A percentile compares a stretch with the other conserved stretches of the same genome.
Conservation (phyloP, 75 land plant genomes). For the Selaginella tamariscina region DNA sequence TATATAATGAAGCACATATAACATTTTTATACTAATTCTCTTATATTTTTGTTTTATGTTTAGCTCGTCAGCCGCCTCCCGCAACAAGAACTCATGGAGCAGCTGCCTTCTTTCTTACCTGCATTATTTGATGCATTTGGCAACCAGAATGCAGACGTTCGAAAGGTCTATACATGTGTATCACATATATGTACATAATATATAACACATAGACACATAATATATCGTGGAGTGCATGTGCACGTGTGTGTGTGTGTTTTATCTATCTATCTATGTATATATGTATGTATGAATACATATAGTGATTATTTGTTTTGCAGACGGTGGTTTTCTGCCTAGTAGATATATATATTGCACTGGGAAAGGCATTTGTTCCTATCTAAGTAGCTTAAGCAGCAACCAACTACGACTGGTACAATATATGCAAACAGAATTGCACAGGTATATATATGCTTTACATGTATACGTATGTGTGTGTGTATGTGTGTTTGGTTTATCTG, state of each 20-base stretch:
- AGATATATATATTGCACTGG: constrained; percentile 8
- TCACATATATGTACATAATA: no score
- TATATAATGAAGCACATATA: no score
- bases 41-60: not conserved
- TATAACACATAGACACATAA: no score
- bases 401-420: constrained; percentile 8
- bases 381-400: constrained; percentile 10
- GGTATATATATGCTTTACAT: no score
- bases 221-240: no score
- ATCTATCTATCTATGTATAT: no score
- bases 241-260: no score
- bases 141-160: constrained; percentile 13
- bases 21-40: not conserved
- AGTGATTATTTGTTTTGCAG: not conserved
- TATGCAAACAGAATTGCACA: constrained; percentile 12
- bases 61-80: constrained; percentile 2
- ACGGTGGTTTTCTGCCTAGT: constrained; percentile 10
- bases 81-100: constrained; percentile 7
- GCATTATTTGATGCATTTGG: constrained; percentile 12
- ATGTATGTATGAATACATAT: no score
- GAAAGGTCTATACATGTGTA: no score
- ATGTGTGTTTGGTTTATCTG: no score
- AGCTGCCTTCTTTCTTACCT: constrained; percentile 2
- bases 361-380: constrained; percentile 12
- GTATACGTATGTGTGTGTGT: no score